phyloP scores from a whole-genome alignment of 2,329 filamentous ascomycete genomes.

The Lomentospora prolificans region DNA sequence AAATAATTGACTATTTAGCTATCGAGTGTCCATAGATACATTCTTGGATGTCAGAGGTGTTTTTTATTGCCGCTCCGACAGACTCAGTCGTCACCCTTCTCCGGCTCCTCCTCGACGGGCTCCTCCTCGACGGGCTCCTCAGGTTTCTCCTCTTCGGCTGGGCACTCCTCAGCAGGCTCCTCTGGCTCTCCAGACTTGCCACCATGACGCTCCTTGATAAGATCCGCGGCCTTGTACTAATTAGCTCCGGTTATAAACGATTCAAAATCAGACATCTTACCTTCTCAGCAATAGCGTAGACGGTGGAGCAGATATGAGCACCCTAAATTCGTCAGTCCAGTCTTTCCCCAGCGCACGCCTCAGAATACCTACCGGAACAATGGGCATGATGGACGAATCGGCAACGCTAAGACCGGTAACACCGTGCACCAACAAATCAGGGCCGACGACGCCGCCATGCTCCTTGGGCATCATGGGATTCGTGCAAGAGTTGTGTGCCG shows the following conservation, averaged over 20 bases:
- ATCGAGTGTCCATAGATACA: too few relatives aligned
- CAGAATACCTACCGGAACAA: slow-evolving; percentile 11
- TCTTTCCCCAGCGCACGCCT: too few relatives aligned
- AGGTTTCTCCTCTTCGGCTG: not conserved
- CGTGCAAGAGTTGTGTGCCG: slow-evolving; percentile 13
- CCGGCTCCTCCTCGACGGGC: not conserved
- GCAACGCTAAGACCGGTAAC: slow-evolving; percentile 14
- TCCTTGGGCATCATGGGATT: slow-evolving; percentile 13
- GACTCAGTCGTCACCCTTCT: not conserved
- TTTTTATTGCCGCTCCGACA: not conserved
- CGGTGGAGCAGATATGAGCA: slow-evolving; percentile 11
- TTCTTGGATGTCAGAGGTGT: too few relatives aligned
- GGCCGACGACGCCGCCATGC: slow-evolving; percentile 11
- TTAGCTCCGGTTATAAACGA: not conserved
- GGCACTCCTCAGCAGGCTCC: not conserved
- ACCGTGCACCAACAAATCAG: slow-evolving; percentile 12
- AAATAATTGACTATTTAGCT: too few relatives aligned
- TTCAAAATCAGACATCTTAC: slow-evolving; percentile 4
- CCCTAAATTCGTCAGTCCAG: slow-evolving; percentile 6
- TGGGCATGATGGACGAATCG: slow-evolving; percentile 13
- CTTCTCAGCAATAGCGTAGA: slow-evolving; percentile 13
- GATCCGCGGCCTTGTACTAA: slow-evolving; percentile 10
- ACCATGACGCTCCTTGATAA: slow-evolving; percentile 11
- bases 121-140: not conserved
- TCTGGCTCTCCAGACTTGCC: not conserved